These are phyloP conservation scores for Arthrobotrys pseudoclavata DNA, from an alignment of 2,329 filamentous ascomycete species.

Conservation along the genomic window DNA sequence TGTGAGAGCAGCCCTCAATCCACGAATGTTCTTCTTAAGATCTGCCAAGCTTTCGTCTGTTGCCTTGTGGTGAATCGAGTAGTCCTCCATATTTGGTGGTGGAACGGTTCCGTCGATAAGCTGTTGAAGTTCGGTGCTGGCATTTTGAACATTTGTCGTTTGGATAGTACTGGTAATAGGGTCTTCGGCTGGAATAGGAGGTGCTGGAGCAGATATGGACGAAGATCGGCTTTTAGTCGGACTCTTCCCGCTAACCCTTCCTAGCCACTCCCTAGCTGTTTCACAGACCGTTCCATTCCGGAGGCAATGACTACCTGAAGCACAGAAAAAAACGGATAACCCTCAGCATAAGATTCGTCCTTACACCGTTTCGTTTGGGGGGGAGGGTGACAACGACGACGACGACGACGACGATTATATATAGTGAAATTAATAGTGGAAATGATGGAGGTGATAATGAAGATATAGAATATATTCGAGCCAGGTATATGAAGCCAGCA, in stretches of 20 bases:
- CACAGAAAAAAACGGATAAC: constrained; percentile 12
- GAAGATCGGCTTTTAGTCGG: constrained; percentile 40
- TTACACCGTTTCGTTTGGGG: constrained; percentile 24
- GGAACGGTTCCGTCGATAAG: constrained; percentile 1
- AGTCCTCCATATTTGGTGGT: constrained; percentile 25
- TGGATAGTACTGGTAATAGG: background rate
- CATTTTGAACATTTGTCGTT: constrained; percentile 18
- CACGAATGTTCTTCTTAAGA: constrained; percentile 57
- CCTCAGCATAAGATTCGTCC: constrained; percentile 30
- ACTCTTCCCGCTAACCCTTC: constrained; percentile 46
- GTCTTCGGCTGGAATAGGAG: constrained; percentile 13
- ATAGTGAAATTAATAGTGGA: background rate
- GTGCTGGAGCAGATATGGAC: constrained; percentile 25
- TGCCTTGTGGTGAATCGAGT: constrained; percentile 44
- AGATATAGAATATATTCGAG: constrained; percentile 13
- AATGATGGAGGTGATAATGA: background rate
- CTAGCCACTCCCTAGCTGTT: constrained; percentile 51
- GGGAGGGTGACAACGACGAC: background rate
- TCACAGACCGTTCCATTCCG: constrained; percentile 50
- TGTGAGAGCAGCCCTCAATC: constrained; percentile 42
- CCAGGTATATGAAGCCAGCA: constrained; percentile 1
- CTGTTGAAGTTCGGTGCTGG: constrained; percentile 14
- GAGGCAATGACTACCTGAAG: constrained; percentile 53
- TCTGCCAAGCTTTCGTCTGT: constrained; percentile 52
- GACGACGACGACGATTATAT: background rate